Evolutionary conservation across 2,329 filamentous ascomycete genomes (phyloP).

Genomic region (Epichloe gansuensis): DNA sequence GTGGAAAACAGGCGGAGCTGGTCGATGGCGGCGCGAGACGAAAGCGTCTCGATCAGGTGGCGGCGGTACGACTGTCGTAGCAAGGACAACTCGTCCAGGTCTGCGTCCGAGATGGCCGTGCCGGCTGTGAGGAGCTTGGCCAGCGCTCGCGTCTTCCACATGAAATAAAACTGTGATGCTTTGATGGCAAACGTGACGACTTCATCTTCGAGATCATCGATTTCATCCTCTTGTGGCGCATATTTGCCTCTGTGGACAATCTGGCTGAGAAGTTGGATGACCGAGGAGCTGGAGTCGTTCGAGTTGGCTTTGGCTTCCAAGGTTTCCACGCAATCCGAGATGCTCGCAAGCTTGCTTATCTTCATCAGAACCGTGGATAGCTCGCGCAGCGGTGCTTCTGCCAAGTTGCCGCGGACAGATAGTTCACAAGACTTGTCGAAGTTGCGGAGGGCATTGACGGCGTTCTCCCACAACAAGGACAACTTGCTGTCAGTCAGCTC

Average conservation of each 20-base stretch:
- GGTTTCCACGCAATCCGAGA: constrained; percentile 63
- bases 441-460: constrained; percentile 57
- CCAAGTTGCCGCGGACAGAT: constrained; percentile 56
- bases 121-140: constrained; percentile 41
- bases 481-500: constrained; percentile 75
- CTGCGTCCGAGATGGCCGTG: constrained; percentile 39
- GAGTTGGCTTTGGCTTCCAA: constrained; percentile 51
- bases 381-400: constrained; percentile 50
- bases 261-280: constrained; percentile 58
- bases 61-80: constrained; percentile 44
- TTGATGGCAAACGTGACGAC: constrained; percentile 65
- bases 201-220: constrained; percentile 67
- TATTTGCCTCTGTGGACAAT: constrained; percentile 64
- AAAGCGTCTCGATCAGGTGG: constrained; percentile 55
- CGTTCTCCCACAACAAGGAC: constrained; percentile 73
- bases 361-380: constrained; percentile 64
- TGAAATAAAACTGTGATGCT: constrained; percentile 74
- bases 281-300: constrained; percentile 32
- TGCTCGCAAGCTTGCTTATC: constrained; percentile 65
- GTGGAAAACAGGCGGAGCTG: constrained; percentile 65
- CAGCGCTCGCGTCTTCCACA: constrained; percentile 71
- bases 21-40: constrained; percentile 57
- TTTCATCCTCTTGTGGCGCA: constrained; percentile 53
- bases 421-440: constrained; percentile 61
- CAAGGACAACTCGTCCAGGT: constrained; percentile 46